Percentiles rank a stretch among this genome's conserved stretches.
Conservation (phyloP, 495 filamentous ascomycete genomes). For the Mycothermus thermophilus region DNA sequence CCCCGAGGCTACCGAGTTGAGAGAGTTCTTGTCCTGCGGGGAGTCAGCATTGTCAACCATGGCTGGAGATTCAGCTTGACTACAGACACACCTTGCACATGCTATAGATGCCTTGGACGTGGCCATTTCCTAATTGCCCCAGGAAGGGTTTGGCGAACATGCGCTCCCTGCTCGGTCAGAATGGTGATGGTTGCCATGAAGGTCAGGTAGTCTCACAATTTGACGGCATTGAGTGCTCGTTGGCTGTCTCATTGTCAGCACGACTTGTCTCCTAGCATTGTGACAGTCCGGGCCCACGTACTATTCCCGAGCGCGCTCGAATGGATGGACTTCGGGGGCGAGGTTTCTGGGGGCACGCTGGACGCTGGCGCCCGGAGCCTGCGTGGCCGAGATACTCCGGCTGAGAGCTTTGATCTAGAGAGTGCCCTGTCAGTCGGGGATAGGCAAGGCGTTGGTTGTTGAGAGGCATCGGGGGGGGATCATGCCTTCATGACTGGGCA, state of each 20-base stretch:
- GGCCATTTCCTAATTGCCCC: constrained; percentile 71
- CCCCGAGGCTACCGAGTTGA: constrained; percentile 62
- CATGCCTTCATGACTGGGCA: constrained; percentile 16
- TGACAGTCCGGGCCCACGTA: too few relatives aligned
- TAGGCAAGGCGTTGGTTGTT: background rate
- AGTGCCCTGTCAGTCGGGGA: constrained; percentile 1
- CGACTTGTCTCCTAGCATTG: too few relatives aligned
- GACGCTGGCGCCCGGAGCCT: constrained; percentile 64
- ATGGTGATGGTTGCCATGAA: background rate
- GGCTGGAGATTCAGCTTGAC: background rate
- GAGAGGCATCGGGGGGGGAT: too few relatives aligned
- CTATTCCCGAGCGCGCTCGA: constrained; percentile 88
- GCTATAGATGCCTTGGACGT: constrained; percentile 81
- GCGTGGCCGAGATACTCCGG: constrained; percentile 59
- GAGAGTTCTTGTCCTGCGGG: constrained; percentile 46
- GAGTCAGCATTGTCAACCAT: background rate
- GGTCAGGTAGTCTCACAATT: constrained; percentile 35
- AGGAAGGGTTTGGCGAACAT: constrained; percentile 95
- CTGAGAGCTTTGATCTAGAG: constrained; percentile 80
- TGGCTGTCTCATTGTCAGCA: constrained; percentile 11
- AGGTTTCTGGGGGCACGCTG: constrained; percentile 52
- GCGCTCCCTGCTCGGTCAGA: constrained; percentile 41
- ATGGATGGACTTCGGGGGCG: constrained; percentile 85
- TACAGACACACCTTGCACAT: constrained; percentile 45
- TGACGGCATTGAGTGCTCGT: constrained; percentile 58